Conservation (phyloP, 768 basidiomycete genomes). For the Boletus fagicola region DNA sequence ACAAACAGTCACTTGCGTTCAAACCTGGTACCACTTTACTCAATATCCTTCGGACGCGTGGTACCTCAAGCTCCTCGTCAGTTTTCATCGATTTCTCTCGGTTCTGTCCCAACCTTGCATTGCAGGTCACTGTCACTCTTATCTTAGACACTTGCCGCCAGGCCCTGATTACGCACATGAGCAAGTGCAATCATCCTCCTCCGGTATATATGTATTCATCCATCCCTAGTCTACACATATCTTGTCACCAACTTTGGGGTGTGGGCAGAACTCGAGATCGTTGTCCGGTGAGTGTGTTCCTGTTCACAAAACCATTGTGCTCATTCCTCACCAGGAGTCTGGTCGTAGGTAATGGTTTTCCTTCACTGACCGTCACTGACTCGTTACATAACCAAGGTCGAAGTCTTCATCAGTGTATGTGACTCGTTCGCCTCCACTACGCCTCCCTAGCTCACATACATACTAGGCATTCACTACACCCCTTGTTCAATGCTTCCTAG, state of each 20-base stretch:
- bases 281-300: constrained; percentile 42
- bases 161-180: constrained; percentile 49
- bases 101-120: background rate
- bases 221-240: constrained; percentile 45
- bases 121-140: constrained; percentile 51
- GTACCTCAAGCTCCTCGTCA: constrained; percentile 47
- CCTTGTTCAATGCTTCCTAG: constrained; percentile 56
- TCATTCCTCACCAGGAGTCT: constrained; percentile 21
- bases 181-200: constrained; percentile 26
- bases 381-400: constrained; percentile 33
- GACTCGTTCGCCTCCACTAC: background rate
- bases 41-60: constrained; percentile 49
- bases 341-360: constrained; percentile 13
- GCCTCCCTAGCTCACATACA: background rate
- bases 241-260: constrained; percentile 42
- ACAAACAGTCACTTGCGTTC: constrained; percentile 49
- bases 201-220: background rate
- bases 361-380: constrained; percentile 4
- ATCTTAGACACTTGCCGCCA: constrained; percentile 54
- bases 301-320: background rate
- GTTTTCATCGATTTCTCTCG: constrained; percentile 8
- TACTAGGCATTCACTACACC: constrained; percentile 41
- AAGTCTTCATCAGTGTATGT: constrained; percentile 48
- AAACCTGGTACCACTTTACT: constrained; percentile 28
- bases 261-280: constrained; percentile 22